Evolutionary conservation across 768 basidiomycete genomes (phyloP).

Genomic region (Amanita rimosa): DNA sequence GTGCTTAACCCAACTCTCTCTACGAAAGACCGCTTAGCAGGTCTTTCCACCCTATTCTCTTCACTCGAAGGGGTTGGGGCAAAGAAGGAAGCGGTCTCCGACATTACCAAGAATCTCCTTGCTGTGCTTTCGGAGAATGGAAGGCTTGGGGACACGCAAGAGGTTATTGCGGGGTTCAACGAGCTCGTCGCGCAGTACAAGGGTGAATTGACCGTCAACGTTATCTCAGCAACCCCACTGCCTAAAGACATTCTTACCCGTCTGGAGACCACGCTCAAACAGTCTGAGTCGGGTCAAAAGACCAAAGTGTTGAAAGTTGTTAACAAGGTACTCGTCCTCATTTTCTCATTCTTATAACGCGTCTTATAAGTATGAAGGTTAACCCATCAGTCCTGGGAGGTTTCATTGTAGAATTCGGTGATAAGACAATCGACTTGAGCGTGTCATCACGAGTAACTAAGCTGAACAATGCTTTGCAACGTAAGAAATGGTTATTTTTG

Average conservation of each 20-base stretch:
- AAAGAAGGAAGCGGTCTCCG: conserved; percentile 71
- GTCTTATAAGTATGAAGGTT: conserved; percentile 40
- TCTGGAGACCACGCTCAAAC: conserved; percentile 80
- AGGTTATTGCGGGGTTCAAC: conserved; percentile 87
- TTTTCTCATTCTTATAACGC: background rate
- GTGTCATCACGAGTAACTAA: conserved; percentile 91
- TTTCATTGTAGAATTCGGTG: conserved; percentile 91
- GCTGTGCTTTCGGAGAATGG: conserved; percentile 88
- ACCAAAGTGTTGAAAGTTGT: conserved; percentile 83
- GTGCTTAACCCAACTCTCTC: conserved; percentile 90
- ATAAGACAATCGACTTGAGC: conserved; percentile 95
- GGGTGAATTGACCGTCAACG: conserved; percentile 87
- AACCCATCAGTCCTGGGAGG: conserved; percentile 90
- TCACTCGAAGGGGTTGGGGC: conserved; percentile 47
- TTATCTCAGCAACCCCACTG: conserved; percentile 81
- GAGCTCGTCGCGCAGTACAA: conserved; percentile 80
- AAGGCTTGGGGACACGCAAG: conserved; percentile 70
- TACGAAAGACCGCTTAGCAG: conserved; percentile 56
- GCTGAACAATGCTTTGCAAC: conserved; percentile 79
- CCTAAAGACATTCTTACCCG: conserved; percentile 64
- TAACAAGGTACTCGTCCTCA: conserved; percentile 62
- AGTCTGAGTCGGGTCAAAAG: conserved; percentile 72
- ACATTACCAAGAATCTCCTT: conserved; percentile 89
- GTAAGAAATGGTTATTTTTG: conserved; percentile 33
- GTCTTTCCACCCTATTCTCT: conserved; percentile 57